Conservation (phyloP, 2,329 filamentous ascomycete genomes). For the Penicillium palitans region DNA sequence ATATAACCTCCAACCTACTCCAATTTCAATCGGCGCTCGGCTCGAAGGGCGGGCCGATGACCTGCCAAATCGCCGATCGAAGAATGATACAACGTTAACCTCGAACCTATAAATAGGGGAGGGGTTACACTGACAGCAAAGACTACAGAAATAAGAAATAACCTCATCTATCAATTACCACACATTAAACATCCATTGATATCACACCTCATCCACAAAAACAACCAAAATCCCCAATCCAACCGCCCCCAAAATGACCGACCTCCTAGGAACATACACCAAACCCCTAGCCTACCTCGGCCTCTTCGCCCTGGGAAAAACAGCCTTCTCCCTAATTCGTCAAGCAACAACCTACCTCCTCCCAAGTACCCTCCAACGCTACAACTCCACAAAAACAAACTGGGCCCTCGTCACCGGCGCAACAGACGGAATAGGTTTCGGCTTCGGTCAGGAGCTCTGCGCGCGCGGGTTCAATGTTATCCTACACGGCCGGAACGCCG, state of each 20-base stretch:
- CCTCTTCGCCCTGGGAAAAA: conserved; percentile 17
- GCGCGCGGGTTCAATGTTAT: conserved; percentile 56
- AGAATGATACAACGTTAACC: background rate
- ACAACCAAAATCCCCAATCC: background rate
- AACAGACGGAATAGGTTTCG: conserved; percentile 57
- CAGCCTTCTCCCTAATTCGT: conserved; percentile 14
- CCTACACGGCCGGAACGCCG: conserved; percentile 56
- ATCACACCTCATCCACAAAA: background rate
- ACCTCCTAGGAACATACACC: conserved; percentile 8
- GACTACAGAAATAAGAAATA: background rate
- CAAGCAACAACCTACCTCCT: conserved; percentile 20
- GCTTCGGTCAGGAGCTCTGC: conserved; percentile 55
- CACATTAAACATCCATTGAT: background rate
- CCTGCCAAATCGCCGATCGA: background rate
- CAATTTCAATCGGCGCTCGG: conserved; percentile 5
- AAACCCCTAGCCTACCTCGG: conserved; percentile 19
- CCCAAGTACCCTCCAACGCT: conserved; percentile 16
- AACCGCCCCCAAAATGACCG: background rate
- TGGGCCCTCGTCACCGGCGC: conserved; percentile 49
- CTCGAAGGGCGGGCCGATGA: conserved; percentile 6
- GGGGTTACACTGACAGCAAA: background rate
- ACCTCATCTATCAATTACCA: background rate
- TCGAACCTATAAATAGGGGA: background rate
- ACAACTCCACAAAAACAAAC: conserved; percentile 19
- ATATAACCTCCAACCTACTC: background rate